These are phyloP conservation scores for Solanum tacnaense DNA, from an alignment of 257 asterid genomes.

Conservation along the genomic window DNA sequence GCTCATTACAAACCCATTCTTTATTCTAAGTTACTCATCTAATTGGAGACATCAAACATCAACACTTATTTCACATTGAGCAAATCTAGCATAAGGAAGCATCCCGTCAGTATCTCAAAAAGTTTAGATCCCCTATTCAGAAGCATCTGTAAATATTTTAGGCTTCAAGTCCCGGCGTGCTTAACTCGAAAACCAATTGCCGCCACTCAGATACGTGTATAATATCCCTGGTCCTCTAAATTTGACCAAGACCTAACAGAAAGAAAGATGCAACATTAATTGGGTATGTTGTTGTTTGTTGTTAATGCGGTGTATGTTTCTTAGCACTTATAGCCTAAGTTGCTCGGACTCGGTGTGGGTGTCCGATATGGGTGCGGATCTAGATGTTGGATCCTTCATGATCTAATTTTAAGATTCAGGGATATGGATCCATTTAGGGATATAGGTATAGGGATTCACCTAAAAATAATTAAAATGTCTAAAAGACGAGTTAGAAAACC, in stretches of 20 bases:
- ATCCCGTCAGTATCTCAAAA: neutral
- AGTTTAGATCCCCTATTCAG: neutral
- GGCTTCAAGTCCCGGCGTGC: neutral
- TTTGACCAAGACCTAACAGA: neutral
- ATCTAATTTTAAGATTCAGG: too few species aligned
- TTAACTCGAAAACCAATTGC: neutral
- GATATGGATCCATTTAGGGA: too few species aligned
- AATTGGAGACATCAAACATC: neutral
- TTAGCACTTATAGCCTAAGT: neutral
- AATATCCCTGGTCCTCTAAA: neutral
- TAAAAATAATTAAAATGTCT: too few species aligned
- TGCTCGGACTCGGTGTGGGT: too few species aligned
- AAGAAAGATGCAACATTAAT: neutral
- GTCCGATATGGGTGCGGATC: too few species aligned
- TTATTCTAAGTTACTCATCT: neutral
- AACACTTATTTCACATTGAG: neutral
- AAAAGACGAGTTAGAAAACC: too few species aligned
- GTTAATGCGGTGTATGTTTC: neutral
- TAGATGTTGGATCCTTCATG: too few species aligned
- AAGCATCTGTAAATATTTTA: neutral
- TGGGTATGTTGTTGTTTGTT: neutral
- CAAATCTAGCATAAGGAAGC: neutral
- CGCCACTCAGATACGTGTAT: neutral
- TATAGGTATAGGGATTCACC: accelerated
- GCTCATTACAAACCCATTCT: neutral